Base-by-base conservation (phyloP, 441 rosid genomes). In the Erodium texanum region DNA sequence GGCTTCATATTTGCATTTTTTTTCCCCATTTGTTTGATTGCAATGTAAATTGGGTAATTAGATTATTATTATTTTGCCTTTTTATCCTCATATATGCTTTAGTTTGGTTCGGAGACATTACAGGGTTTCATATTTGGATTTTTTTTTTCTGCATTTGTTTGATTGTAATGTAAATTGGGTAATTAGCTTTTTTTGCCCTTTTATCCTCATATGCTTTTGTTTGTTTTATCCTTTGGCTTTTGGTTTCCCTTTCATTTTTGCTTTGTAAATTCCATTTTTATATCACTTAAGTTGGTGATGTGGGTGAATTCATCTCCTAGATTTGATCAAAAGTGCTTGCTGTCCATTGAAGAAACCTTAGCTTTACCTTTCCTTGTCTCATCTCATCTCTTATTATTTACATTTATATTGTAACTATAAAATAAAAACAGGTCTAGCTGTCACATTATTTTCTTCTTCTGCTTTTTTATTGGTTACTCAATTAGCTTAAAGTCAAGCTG, bases 321-420 rank as follows among this genome's bases (percentile, higher is more conserved):
- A 67, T 70, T 73, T 72, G 75, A 67, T 73, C 62, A 8, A 66
- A 76, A 54, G 29, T 70, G 15, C 68, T 80, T 72, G 78, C 79
- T 52, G 66, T 71, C 67, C 54, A 58, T 74, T 62, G 76, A 74
- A 77, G 82, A 77, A 75, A 79, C 71, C 71, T 70, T 70, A 27
- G 54, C 68, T 73, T 29, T 68, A 64, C 74, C 23, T 77, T 72
- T 29, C 16, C 43, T 71, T 76, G 64, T 80, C 69, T 68, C 34
- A n/a, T 62, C 41, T 66, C 48, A n/a, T 62, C 41, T 66, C 48
- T 43, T 45, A 45, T 56, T 71, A 8, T 54, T 54, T 54, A 48
- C 23, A 18, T 19, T 19, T 27, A 27, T 54, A 54, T 43, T 11
- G 22, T 16, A 18, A 18, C 1, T 19, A 18, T 54, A 48, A 54